These are phyloP conservation scores for Cercophora newfieldiana DNA, from an alignment of 495 filamentous ascomycete species.

Conservation along the genomic window DNA sequence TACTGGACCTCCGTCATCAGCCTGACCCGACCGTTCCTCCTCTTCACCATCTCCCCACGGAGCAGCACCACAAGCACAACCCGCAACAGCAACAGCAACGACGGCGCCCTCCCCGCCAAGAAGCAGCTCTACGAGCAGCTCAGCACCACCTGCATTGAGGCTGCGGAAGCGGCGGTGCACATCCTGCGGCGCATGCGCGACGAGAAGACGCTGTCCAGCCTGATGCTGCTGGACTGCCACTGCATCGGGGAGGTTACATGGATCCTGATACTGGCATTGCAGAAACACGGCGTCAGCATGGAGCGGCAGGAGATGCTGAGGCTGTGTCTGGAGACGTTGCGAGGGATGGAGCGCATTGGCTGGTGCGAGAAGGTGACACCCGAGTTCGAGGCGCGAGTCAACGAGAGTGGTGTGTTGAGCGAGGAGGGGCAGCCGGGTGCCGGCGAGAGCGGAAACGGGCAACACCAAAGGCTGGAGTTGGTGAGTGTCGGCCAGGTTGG, in stretches of 20 bases:
- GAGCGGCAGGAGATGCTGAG: conserved; percentile 1
- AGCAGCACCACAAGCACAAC: no score
- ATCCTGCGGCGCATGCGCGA: neutral
- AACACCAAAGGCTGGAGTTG: neutral
- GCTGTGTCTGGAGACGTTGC: conserved; percentile 8
- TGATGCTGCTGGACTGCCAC: conserved; percentile 5
- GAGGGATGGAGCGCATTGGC: conserved; percentile 8
- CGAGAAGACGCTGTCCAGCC: neutral
- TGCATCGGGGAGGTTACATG: conserved; percentile 9
- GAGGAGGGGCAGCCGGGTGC: neutral
- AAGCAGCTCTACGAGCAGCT: neutral
- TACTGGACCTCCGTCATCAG: conserved; percentile 5
- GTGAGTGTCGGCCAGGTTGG: neutral
- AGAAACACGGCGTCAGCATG: neutral
- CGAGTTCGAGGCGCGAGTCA: conserved; percentile 10
- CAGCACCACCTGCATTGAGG: neutral
- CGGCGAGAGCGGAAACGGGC: neutral
- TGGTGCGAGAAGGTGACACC: conserved; percentile 8
- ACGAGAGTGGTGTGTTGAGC: conserved; percentile 7
- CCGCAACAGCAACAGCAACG: no score
- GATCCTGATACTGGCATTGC: conserved; percentile 6
- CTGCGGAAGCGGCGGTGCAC: neutral
- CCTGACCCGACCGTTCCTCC: conserved; percentile 2
- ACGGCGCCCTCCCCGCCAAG: neutral
- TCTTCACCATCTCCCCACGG: conserved; percentile 10